These are phyloP conservation scores for Prunus mongolica DNA, from an alignment of 306 rosid species.

Conservation along the genomic window DNA sequence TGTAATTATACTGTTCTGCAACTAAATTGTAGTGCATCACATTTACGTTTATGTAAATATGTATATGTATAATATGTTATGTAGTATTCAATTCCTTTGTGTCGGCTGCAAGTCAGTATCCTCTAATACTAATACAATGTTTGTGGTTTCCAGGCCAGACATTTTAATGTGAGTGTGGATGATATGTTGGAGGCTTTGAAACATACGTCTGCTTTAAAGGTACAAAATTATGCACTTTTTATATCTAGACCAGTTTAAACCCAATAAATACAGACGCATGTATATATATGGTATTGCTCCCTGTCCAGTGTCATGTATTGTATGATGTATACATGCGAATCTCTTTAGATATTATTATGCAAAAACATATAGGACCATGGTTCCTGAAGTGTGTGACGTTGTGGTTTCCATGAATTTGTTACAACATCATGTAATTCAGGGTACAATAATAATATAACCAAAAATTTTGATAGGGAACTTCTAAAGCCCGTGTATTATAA, in stretches of 20 bases:
- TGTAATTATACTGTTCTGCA: not conserved
- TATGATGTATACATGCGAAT: not conserved
- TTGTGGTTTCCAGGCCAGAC: constrained; percentile 69
- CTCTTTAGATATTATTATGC: not conserved
- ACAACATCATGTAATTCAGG: not conserved
- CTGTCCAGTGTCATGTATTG: not conserved
- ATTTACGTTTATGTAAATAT: not conserved
- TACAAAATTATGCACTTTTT: constrained; percentile 1
- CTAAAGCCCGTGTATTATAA: not conserved
- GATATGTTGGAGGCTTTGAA: constrained; percentile 87
- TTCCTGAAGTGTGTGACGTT: not conserved
- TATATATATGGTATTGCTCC: not conserved
- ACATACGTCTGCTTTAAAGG: constrained; percentile 53
- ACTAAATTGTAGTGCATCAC: not conserved
- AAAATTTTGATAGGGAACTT: not conserved
- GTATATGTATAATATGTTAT: not conserved
- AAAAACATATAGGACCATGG: not conserved
- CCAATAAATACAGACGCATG: not conserved
- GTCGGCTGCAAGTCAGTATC: not conserved
- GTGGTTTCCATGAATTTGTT: not conserved
- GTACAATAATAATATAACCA: not conserved
- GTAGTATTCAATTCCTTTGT: not conserved
- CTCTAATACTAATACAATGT: constrained; percentile 14
- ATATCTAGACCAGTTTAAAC: not conserved
- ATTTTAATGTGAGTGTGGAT: constrained; percentile 80